Percentiles rank a stretch among this genome's conserved stretches.
phyloP scores from a whole-genome alignment of 768 basidiomycete genomes.

The Mycena metata region DNA sequence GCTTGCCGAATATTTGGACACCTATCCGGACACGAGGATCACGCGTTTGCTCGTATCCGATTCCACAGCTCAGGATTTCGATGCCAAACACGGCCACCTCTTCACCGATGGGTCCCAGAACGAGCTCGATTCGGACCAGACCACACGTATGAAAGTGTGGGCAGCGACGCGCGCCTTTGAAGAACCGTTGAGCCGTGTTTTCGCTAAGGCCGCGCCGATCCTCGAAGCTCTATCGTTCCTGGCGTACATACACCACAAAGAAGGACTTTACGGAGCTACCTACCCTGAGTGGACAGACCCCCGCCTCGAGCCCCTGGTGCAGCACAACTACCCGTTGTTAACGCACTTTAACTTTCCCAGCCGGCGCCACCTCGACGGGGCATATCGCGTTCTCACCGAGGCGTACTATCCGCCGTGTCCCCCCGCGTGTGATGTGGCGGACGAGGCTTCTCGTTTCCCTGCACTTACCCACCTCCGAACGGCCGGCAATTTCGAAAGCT shows the following conservation, averaged over 20 bases:
- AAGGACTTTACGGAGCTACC: background rate
- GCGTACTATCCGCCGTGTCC: constrained; percentile 9
- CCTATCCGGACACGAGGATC: constrained; percentile 10
- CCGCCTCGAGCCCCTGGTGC: constrained; percentile 13
- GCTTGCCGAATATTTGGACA: constrained; percentile 20
- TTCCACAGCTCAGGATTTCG: constrained; percentile 15
- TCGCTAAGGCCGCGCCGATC: constrained; percentile 9
- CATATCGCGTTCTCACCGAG: constrained; percentile 10
- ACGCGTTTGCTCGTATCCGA: constrained; percentile 17
- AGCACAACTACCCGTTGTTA: constrained; percentile 18
- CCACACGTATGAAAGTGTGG: background rate
- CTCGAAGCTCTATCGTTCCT: constrained; percentile 20
- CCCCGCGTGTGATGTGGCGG: background rate
- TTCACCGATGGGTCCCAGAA: constrained; percentile 4
- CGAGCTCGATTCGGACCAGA: constrained; percentile 1
- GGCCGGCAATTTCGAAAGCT: background rate
- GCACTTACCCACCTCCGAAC: constrained; percentile 13
- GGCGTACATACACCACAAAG: constrained; percentile 8
- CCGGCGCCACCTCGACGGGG: constrained; percentile 10
- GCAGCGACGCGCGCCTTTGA: constrained; percentile 12
- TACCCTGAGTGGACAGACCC: constrained; percentile 19
- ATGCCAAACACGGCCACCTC: constrained; percentile 7
- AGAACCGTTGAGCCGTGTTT: constrained; percentile 14
- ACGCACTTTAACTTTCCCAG: constrained; percentile 10
- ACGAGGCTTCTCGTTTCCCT: constrained; percentile 4